Evolutionary conservation across 1,284 basidiomycete genomes (phyloP).

Genomic region (Cutaneotrichosporon cyanovorans): DNA sequence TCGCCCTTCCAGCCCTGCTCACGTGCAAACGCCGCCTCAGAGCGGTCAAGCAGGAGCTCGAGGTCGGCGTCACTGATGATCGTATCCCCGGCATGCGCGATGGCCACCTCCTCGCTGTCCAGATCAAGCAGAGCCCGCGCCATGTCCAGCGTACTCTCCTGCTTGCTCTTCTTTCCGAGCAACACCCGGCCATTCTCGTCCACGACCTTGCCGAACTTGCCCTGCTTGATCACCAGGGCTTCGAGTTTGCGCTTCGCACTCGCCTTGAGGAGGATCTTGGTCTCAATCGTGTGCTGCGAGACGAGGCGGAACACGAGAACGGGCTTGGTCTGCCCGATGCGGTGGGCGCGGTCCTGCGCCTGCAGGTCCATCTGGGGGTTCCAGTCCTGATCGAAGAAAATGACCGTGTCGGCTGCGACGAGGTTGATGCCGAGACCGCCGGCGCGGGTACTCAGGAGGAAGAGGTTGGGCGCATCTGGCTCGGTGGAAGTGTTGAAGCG

Average conservation of each 20-base stretch:
- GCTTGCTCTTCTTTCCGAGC: slow-evolving; percentile 31
- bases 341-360: slow-evolving; percentile 89
- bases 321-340: slow-evolving; percentile 85
- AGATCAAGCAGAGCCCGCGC: slow-evolving; percentile 70
- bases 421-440: slow-evolving; percentile 90
- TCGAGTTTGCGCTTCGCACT: slow-evolving; percentile 82
- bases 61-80: slow-evolving; percentile 77
- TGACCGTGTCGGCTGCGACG: slow-evolving; percentile 86
- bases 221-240: slow-evolving; percentile 87
- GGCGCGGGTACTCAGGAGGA: slow-evolving; percentile 84
- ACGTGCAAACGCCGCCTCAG: slow-evolving; percentile 69
- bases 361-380: slow-evolving; percentile 94
- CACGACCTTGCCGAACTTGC: slow-evolving; percentile 61
- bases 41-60: slow-evolving; percentile 70
- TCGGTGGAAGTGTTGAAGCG: slow-evolving; percentile 72
- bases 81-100: slow-evolving; percentile 68
- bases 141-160: slow-evolving; percentile 67
- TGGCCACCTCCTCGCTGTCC: slow-evolving; percentile 80
- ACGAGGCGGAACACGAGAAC: slow-evolving; percentile 84
- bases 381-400: slow-evolving; percentile 95
- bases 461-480: slow-evolving; percentile 64
- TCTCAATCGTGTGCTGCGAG: slow-evolving; percentile 80
- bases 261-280: slow-evolving; percentile 81
- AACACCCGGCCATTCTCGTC: slow-evolving; percentile 52
- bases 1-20: slow-evolving; percentile 63